Evolutionary conservation across 2,329 filamentous ascomycete genomes (phyloP), one percentile per base, ranked within the genome.

Genomic region (Apiospora koreana): DNA sequence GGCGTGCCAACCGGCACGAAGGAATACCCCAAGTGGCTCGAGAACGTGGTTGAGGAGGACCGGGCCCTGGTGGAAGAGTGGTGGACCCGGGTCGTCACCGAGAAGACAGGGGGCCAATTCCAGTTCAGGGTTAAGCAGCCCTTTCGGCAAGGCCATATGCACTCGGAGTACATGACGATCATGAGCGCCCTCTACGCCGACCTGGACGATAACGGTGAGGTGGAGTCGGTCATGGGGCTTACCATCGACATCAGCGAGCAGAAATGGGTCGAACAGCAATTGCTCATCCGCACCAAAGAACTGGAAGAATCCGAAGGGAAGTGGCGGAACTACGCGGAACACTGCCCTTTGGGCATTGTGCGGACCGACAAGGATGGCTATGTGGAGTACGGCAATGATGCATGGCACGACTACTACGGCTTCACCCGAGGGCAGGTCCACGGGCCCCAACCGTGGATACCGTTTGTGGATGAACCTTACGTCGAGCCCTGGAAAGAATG

Each of bases 211-310:
- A 46, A 18, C 0, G 74, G 72, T 23, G 73, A 75, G 25, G 72
- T 77, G 0, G 76, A 76, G 38, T 76, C 72, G 28, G 70, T 77
- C 18, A 76, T 77, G 75, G 72, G 75, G 21, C 71, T 77, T 1
- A 74, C 75, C 16, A 75, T 77, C 71, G 76, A 77, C 54, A 77
- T 77, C 16, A 76, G 75, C 69, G 76, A 77, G 69, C 69, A 76
- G 1, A 77, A 77, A 42, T 77, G 75, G 75, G 74, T 72, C 6
- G 76, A 77, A 41, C 72, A 76, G 48, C 75, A 77, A 67, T 71
- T 77, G 7, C 72, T 74, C 7, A 70, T 72, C 10, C 74, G 74
- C 10, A 73, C 75, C 1, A 74, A 74, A 35, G 75, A 71, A 23
- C 73, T 77, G 9, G 74, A 77, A 46, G 71, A 72, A 41, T 77